Percentiles rank a stretch among this genome's conserved stretches.
Conservation (phyloP, 2,329 filamentous ascomycete species). For the Metarhizium album region DNA sequence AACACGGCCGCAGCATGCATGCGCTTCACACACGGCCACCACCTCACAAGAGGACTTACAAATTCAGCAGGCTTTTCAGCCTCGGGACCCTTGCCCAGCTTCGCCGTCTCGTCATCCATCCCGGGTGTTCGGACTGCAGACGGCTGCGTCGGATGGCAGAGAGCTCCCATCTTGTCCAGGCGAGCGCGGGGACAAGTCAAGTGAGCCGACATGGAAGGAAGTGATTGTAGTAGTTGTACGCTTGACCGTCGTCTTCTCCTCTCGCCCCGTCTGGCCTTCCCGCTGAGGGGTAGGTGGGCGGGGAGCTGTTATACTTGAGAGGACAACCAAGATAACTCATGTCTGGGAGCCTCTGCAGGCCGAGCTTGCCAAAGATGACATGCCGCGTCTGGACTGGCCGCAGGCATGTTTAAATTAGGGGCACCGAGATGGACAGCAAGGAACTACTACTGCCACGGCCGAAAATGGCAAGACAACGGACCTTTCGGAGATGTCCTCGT, state of each 20-base stretch:
- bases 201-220: not conserved
- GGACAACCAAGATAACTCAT: not conserved
- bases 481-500: slow-evolving; percentile 2
- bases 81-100: not conserved
- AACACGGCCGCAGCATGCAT: not conserved
- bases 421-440: not conserved
- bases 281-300: slow-evolving; percentile 2
- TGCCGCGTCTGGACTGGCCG: not conserved
- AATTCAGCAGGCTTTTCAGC: slow-evolving; percentile 2
- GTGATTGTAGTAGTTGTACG: not conserved
- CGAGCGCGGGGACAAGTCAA: not conserved
- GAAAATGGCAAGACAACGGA: not conserved
- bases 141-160: slow-evolving; percentile 2
- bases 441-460: not conserved
- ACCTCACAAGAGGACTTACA: slow-evolving; percentile 6
- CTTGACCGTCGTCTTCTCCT: not conserved
- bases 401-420: slow-evolving; percentile 5
- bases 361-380: not conserved
- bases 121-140: slow-evolving; percentile 4
- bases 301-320: slow-evolving; percentile 6
- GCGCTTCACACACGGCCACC: not conserved
- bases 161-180: slow-evolving; percentile 5
- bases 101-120: not conserved
- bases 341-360: slow-evolving; percentile 1
- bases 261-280: not conserved